Base-by-base conservation (phyloP, 2,329 filamentous ascomycete species). In the Botrytis pseudocinerea region DNA sequence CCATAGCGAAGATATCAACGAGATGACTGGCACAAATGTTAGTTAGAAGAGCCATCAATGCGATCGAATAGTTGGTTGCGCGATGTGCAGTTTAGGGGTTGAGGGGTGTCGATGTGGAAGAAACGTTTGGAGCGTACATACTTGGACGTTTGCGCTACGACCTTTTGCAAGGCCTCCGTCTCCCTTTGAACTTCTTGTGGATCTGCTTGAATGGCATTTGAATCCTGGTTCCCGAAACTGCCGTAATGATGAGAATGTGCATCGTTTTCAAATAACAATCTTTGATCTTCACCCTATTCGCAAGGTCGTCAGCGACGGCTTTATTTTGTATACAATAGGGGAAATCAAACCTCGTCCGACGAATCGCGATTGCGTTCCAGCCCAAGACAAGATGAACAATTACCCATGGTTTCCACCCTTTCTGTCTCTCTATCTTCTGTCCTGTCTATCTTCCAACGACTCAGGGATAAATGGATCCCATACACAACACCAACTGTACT, bases 1-100 rank as follows among this genome's bases (percentile, higher is more conserved):
- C 85, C 78, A 90, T 89, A 75, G 91, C 89, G 82, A 91, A 91
- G 64, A 91, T 88, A 79, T 91, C 89, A 74, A 91, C 89, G 82
- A 91, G 88, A 78, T 91, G 90, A 78, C 89, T 91, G 78, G 60
- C 57, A 60, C 35, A 42, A 63, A 71, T 60, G 72, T 78, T 75
- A 78, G 76, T 74, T 73, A 22, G 51, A 46, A 48, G 32, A 20
- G 7, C 1, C 54, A 46, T n/a, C 40, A 25, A 28, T n/a, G 25
- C 40, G 12, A 48, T 69, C 40, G 40, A 42, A 32, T 20, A 61
- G 22, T 60, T 48, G 22, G 40, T 35, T 68, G 35, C 35, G 28
- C 48, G 16, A 40, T 42, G 46, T 22, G 20, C 25, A 54, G 16
- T n/a, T 42, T 54, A 18, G 38, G 32, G 28, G 46, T 40, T 54